phyloP scores from a whole-genome alignment of 768 basidiomycete genomes.

The Lentinula edodes region DNA sequence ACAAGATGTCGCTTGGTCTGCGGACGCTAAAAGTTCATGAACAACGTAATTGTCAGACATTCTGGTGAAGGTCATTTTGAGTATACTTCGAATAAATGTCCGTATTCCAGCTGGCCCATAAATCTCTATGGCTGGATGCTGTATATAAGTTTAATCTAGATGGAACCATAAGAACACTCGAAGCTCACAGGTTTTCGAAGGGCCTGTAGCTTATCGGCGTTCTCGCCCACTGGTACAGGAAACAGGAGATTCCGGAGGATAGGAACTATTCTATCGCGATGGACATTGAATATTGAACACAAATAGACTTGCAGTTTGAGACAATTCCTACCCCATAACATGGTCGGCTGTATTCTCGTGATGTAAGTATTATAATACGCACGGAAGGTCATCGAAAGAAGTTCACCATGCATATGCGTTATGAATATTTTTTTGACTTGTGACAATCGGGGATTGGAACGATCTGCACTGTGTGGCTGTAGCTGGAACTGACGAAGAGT shows the following conservation, averaged over 20 bases:
- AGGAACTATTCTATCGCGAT: slow-evolving; percentile 37
- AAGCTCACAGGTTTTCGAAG: slow-evolving; percentile 15
- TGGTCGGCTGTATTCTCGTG: slow-evolving; percentile 52
- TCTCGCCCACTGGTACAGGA: slow-evolving; percentile 28
- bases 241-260: slow-evolving; percentile 56
- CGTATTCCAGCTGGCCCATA: slow-evolving; percentile 81
- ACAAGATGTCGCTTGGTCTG: slow-evolving; percentile 53
- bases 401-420: slow-evolving; percentile 78
- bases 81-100: slow-evolving; percentile 61
- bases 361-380: not conserved
- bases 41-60: slow-evolving; percentile 64
- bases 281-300: not conserved
- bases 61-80: slow-evolving; percentile 61
- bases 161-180: not conserved
- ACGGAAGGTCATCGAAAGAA: not conserved
- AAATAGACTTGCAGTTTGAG: not conserved
- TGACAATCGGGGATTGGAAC: slow-evolving; percentile 22
- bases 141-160: not conserved
- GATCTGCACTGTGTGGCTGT: slow-evolving; percentile 35
- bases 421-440: slow-evolving; percentile 69
- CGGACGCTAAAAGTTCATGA: slow-evolving; percentile 64
- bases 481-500: slow-evolving; percentile 62
- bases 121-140: slow-evolving; percentile 55
- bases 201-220: slow-evolving; percentile 5
- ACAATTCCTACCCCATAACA: slow-evolving; percentile 45